Evolutionary conservation across 768 basidiomycete species (phyloP), one percentile per base, ranked within the genome.

Genomic region (Lactarius akahatsu): DNA sequence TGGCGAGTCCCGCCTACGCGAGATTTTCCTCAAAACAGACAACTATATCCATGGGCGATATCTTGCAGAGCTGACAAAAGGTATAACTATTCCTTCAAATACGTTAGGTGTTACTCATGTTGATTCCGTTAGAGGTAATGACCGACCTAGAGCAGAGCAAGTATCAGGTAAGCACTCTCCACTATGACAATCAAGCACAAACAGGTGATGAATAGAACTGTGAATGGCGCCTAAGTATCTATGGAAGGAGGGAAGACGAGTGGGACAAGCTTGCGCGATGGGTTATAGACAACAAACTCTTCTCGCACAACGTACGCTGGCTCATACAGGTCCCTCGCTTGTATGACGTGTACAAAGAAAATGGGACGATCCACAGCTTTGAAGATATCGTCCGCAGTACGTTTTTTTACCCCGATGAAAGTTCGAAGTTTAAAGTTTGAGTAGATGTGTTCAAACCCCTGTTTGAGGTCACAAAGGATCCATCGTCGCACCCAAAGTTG

Each of bases 251-350:
- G 2, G 70, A 76, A 13, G 82, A 86, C 65, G 97, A 99, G 78
- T 99, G 97, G 97, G 97, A 98, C 81, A 98, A 98, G 73, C 81
- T 99, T 7, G 97, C 97, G 20, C 91, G 89, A 80, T 99, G 97
- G 97, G 88, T 99, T 64, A 86, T 97, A 74, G 84, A 91, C 74
- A 86, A 98, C 80, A 94, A 96, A 75, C 81, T 98, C 5, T 91
- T 84, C 76, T 98, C 96, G 3, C 96, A 98, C 77, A 98, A 99
- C 73, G 94, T 98, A 45, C 86, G 97, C 61, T 98, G 97, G 97
- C 86, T 98, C 64, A 90, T 99, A 69, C 97, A 98, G 75, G 80
- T 98, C 7, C 97, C 97, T 0, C 87, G 97, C 2, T 75, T 99
- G 66, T 99, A 99, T 78, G 90, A 96, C 70, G 86, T 98, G 8